Percentiles rank a stretch among this genome's conserved stretches.
These are phyloP conservation scores for Nothophoma quercina DNA, from an alignment of 2,329 filamentous ascomycete genomes.

Conservation along the genomic window DNA sequence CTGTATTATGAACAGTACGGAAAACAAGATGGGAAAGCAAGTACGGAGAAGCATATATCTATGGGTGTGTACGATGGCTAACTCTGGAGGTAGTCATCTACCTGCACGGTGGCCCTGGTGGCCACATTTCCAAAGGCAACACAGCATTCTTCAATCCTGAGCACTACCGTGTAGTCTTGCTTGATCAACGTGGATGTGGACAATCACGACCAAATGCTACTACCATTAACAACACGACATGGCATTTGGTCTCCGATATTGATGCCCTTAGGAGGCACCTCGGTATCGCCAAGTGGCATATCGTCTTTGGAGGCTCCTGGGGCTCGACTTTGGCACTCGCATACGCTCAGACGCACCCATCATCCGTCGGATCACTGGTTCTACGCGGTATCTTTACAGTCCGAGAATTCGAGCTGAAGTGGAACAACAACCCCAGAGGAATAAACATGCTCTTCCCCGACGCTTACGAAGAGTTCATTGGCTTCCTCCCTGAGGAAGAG, in stretches of 20 bases:
- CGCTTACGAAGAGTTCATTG: conserved; percentile 47
- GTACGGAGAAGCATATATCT: conserved; percentile 23
- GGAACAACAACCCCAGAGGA: conserved; percentile 39
- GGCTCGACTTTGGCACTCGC: conserved; percentile 55
- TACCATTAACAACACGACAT: conserved; percentile 56
- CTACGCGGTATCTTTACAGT: conserved; percentile 55
- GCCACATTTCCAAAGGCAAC: conserved; percentile 44
- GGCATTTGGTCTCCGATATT: conserved; percentile 56
- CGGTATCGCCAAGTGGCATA: conserved; percentile 53
- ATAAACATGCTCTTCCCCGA: conserved; percentile 51
- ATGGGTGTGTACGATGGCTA: not conserved
- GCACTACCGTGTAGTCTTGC: conserved; percentile 55
- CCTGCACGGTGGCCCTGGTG: conserved; percentile 57
- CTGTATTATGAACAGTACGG: conserved; percentile 53
- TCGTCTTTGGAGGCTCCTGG: conserved; percentile 60
- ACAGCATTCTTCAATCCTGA: conserved; percentile 55
- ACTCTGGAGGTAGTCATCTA: conserved; percentile 43
- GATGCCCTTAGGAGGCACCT: conserved; percentile 54
- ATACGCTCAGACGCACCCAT: conserved; percentile 55
- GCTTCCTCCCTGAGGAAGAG: conserved; percentile 49
- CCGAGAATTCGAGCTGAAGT: conserved; percentile 48
- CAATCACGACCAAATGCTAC: conserved; percentile 53
- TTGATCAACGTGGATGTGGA: conserved; percentile 58
- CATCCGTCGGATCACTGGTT: conserved; percentile 49
- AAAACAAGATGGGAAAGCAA: conserved; percentile 48